Base-by-base conservation (phyloP, 805 yeast species). In the Ogataea angusta region DNA sequence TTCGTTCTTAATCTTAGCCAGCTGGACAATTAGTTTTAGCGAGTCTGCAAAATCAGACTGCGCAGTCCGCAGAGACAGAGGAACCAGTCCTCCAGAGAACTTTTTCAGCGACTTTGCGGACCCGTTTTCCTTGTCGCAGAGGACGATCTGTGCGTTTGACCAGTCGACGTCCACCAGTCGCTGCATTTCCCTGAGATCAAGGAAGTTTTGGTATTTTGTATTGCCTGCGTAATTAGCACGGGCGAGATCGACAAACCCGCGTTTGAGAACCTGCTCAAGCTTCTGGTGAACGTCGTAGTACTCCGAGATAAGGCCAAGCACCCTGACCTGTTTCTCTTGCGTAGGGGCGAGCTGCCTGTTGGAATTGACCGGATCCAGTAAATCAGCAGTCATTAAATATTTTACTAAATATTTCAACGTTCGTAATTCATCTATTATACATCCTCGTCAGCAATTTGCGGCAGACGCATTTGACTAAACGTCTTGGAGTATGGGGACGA, bases 151-250 rank as follows among this genome's bases (percentile, higher is more conserved):
- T 5, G 16, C 15, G 3, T 13, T 14, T 12, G 17, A 18, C 33
- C 40, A 31, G 12, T 33, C 21, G 34, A 48, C 49, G 6, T 24
- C 28, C 7, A 32, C 46, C 2, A 32, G 34, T 2, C 57, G 47
- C 9, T 43, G 35, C 29, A 48, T 37, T 15, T 46, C 48, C 22
- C 56, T 45, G 13, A 47, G 45, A 36, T 56, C 58, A 17, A 49
- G 45, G 26, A 45, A 52, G 26, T 47, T 36, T 26, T 36, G 44
- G 30, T 36, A 38, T 32, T 39, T 38, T 18, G 42, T 44, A 24
- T 51, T 42, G n/a, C 43, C 32, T 30, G 61, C 60, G 49, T 62
- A 72, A 43, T 68, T 71, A 13, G 76, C 75, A 37, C 76, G 45
- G 39, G 72, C 66, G 36, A 72, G 52, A 34, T 65, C 62, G 12